Base-by-base conservation (phyloP, 768 basidiomycete genomes). In the Kwoniella dendrophila region DNA sequence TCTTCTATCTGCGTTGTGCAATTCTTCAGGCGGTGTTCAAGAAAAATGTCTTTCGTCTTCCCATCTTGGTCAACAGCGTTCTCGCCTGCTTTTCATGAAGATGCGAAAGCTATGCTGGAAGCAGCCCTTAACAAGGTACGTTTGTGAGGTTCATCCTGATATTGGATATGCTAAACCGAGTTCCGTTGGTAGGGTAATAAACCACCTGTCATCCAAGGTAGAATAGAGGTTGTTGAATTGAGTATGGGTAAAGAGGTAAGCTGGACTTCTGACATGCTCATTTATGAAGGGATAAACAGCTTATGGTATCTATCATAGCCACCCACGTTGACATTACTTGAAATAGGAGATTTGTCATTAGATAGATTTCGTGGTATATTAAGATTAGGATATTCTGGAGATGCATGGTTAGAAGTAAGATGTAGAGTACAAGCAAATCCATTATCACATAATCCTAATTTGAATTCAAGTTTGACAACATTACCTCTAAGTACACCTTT, bases 341-440 rank as follows among this genome's bases (percentile, higher is more conserved):
- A 98, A 76, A 95, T 99, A 72, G 96, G 96, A 24, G 96, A 98
- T 78, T 84, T 99, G 48, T 94, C 95, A 24, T 85, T 86, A 65
- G 93, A 97, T 71, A 90, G 97, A 67, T 99, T 99, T 79, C 84
- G 95, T 52, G 96, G 96, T 33, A 98, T 98, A 71, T 96, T 99
- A 79, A 86, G 94, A 53, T 82, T 99, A 27, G 93, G 92, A 1
- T 99, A 99, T 77, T 83, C 88, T 16, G 96, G 96, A 2, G 94
- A 99, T 77, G 95, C 95, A 14, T 79, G 78, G 78, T 60, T 79
- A 22, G 76, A 79, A 67, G 76, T 79, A 11, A 68, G 76, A 41
- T 79, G 78, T 66, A 62, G 76, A 30, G 78, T 79, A 14, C 76
- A 79, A 45, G 96, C 94, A 12, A 99, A 99, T 75, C 96, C 96